Conservation (phyloP, 1,284 basidiomycete genomes). For the Thelephora terrestris region DNA sequence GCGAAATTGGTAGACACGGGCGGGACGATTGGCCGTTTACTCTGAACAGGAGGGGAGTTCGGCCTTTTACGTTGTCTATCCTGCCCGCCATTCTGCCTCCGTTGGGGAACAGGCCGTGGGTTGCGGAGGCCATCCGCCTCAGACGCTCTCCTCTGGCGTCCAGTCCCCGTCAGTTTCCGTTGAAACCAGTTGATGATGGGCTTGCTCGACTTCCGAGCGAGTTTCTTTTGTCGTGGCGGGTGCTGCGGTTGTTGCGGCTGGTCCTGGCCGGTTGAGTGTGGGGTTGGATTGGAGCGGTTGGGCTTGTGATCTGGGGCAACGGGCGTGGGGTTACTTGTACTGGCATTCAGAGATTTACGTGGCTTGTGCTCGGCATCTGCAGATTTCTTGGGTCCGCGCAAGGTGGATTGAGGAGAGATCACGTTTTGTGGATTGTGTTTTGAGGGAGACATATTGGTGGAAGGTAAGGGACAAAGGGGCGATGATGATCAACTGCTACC, state of each 20-base stretch:
- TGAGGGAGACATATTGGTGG: neutral
- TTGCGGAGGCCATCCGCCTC: constrained; percentile 22
- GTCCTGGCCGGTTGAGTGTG: constrained; percentile 3
- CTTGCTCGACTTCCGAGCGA: constrained; percentile 59
- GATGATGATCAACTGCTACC: neutral
- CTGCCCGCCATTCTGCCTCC: neutral
- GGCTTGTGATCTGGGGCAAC: neutral
- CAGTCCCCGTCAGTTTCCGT: constrained; percentile 70
- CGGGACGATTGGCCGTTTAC: neutral
- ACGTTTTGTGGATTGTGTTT: neutral
- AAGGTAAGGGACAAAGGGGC: neutral
- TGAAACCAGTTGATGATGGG: constrained; percentile 90
- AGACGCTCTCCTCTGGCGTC: constrained; percentile 35
- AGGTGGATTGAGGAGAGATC: neutral
- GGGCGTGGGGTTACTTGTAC: neutral
- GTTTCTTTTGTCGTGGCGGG: constrained; percentile 35
- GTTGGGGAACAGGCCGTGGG: neutral
- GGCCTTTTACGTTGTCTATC: neutral
- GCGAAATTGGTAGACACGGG: neutral
- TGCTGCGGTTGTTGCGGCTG: constrained; percentile 8
- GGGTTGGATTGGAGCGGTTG: neutral
- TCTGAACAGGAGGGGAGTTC: constrained; percentile 5
- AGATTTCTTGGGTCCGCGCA: constrained; percentile 3
- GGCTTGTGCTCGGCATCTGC: constrained; percentile 6
- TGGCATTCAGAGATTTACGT: constrained; percentile 1